A percentile compares a stretch with the other conserved stretches of the same genome.
Evolutionary conservation across 768 basidiomycete species (phyloP).

Genomic region (Postia placenta): DNA sequence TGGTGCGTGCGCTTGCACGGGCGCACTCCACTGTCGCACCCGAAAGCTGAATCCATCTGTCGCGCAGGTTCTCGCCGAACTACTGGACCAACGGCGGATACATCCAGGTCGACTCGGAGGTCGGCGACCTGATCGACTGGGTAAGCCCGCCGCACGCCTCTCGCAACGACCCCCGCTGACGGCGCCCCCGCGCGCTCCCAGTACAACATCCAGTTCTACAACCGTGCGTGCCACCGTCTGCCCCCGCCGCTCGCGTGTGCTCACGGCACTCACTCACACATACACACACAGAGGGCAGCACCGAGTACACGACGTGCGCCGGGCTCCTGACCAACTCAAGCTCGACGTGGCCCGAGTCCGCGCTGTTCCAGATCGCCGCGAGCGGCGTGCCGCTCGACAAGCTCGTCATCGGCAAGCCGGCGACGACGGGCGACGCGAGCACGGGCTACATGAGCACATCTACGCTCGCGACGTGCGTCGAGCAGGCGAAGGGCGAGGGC

Average conservation of each 20-base stretch:
- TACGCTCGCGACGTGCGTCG: conserved; percentile 53
- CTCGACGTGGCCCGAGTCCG: conserved; percentile 52
- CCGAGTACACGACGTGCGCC: conserved; percentile 59
- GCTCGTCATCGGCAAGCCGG: conserved; percentile 54
- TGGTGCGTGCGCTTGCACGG: conserved; percentile 22
- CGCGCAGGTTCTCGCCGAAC: conserved; percentile 28
- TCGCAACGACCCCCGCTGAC: neutral
- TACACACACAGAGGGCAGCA: conserved; percentile 42
- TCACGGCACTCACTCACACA: neutral
- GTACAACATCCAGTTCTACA: conserved; percentile 40
- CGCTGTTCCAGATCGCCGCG: conserved; percentile 49
- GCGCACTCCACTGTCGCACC: too few relatives aligned
- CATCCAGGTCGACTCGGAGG: conserved; percentile 29
- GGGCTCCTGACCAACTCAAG: conserved; percentile 56
- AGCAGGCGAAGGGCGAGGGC: conserved; percentile 52
- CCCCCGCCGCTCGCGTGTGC: too few relatives aligned
- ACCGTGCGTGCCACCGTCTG: conserved; percentile 28
- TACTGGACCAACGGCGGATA: conserved; percentile 37
- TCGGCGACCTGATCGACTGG: conserved; percentile 41
- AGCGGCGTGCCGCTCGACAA: conserved; percentile 41
- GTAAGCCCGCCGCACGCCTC: conserved; percentile 20
- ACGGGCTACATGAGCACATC: conserved; percentile 54
- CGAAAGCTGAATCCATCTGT: neutral
- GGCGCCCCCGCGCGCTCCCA: conserved; percentile 11
- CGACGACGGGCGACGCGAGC: conserved; percentile 32